Base-by-base conservation (phyloP, 1,284 basidiomycete genomes). In the Phaffia rhodozyma region DNA sequence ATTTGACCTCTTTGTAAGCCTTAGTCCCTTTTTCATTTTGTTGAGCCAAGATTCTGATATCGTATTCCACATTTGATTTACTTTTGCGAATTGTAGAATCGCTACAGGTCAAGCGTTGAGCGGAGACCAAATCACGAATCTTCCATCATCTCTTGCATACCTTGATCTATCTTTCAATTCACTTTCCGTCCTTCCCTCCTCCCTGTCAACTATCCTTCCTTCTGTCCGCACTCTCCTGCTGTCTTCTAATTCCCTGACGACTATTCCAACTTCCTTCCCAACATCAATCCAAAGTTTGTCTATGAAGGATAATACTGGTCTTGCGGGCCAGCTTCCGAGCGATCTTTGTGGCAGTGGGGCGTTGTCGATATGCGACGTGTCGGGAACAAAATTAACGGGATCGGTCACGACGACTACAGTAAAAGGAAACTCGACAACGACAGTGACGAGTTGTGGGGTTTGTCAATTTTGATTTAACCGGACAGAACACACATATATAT, bases 281-380 rank as follows among this genome's bases (percentile, higher is more conserved):
- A 23, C 67, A 0, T 66, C 69, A 3, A 65, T 76, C 11, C 58
- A 68, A 5, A 66, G 70, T 7, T 62, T 76, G 2, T 71, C 70
- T 5, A 67, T 76, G 11, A 72, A 70, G 32, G 66, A 66, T n/a
- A 76, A 76, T 63, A 52, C 71, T n/a, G 64, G 61, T 25, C 67
- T 75, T 27, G 54, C 64, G 0, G 73, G 73, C 1, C 38, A 61
- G 21, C 68, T 76, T 55, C 73, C 74, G 0, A 27, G 49, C 16
- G 38, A 59, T 16, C 56, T 74, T 3, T 75, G 75, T 62, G 53
- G 50, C 3, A 70, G 66, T 18, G 54, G 66, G 2, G 55, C 57
- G 1, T 59, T 76, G 54, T 69, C 71, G n/a, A 67, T 64, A 47
- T 75, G 75, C 61, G 72, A 74, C 66, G 66, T 75, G 1, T 50